phyloP scores from a whole-genome alignment of 2,329 filamentous ascomycete species.

The Pezicula carpinea region DNA sequence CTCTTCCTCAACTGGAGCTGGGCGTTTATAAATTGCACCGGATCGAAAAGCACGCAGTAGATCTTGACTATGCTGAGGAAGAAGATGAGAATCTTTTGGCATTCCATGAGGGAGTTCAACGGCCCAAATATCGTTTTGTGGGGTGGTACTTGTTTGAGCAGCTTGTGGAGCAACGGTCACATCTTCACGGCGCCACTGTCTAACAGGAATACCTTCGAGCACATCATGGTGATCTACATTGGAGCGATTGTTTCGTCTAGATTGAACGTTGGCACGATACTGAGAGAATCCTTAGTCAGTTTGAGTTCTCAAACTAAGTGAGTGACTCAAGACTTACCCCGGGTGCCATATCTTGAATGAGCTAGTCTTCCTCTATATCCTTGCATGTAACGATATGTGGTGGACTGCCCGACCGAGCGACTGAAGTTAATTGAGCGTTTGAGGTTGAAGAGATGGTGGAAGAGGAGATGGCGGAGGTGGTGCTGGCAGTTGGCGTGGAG shows the following conservation, averaged over 20 bases:
- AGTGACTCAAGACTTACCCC: not conserved
- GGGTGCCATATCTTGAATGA: not conserved
- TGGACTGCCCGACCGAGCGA: not conserved
- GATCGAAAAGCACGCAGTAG: constrained; percentile 77
- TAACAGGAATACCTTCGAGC: constrained; percentile 62
- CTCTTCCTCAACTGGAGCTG: constrained; percentile 56
- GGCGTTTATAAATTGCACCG: constrained; percentile 70
- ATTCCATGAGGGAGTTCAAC: constrained; percentile 71
- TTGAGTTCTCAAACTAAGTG: not conserved
- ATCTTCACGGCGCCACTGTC: constrained; percentile 78
- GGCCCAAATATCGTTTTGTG: constrained; percentile 66
- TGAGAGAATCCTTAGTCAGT: constrained; percentile 4
- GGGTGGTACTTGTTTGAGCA: constrained; percentile 54
- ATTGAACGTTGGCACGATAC: constrained; percentile 21
- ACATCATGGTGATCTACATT: constrained; percentile 50
- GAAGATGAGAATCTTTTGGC: constrained; percentile 77
- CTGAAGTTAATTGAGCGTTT: no score
- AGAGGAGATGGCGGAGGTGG: no score
- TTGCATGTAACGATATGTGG: not conserved
- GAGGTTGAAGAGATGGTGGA: no score
- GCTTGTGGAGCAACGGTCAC: constrained; percentile 64
- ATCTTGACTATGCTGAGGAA: constrained; percentile 76
- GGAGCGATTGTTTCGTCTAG: constrained; percentile 26
- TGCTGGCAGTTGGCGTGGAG: no score
- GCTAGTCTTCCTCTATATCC: not conserved